Base-by-base conservation (phyloP, 139 green algal species). In the Edaphochlamys debaryana region DNA sequence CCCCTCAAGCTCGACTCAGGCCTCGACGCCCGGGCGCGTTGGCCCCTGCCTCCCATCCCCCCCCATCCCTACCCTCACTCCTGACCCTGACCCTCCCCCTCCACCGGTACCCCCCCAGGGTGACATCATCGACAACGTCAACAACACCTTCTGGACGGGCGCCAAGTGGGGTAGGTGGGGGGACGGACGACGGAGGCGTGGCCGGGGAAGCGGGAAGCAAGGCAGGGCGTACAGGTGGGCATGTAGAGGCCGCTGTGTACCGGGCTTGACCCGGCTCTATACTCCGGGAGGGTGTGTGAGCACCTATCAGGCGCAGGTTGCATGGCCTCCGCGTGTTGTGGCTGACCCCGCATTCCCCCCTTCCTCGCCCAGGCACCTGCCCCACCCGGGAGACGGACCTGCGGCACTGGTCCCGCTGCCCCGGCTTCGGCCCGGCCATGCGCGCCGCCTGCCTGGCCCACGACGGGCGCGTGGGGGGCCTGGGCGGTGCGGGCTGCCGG, bases 391-490 rank as follows among this genome's bases (percentile, higher is more conserved):
- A 84, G 6, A 77, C 66, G 0, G 78, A 84, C 66, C n/a, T 76
- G 48, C 78, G 64, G 4, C 70, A 84, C 52, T 84, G 78, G 78
- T 15, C 11, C 36, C 66, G 78, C 78, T 84, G 78, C 66, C 78
- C 66, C 3, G 78, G 78, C 64, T 84, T 75, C 66, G 69, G 27
- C 66, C 7, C 36, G 3, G 34, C 23, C 25, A 38, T 84, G 36
- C 78, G 36, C 1, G 17, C 37, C 13, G 50, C 38, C 11, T 37
- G 32, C 50, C 4, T 30, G 36, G 42, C 30, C 27, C 50, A 77
- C 37, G 36, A 34, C 48, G 78, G 78, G 8, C 64, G 66, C 17
- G 63, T 64, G 48, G 37, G 56, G 56, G 23, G 56, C 20, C 2
- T 3, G 56, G 4, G 52, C 17, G 4, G 52, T 62, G 13, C 17